Base-by-base conservation (phyloP, 805 yeast species). In the Metschnikowia henanensis region DNA sequence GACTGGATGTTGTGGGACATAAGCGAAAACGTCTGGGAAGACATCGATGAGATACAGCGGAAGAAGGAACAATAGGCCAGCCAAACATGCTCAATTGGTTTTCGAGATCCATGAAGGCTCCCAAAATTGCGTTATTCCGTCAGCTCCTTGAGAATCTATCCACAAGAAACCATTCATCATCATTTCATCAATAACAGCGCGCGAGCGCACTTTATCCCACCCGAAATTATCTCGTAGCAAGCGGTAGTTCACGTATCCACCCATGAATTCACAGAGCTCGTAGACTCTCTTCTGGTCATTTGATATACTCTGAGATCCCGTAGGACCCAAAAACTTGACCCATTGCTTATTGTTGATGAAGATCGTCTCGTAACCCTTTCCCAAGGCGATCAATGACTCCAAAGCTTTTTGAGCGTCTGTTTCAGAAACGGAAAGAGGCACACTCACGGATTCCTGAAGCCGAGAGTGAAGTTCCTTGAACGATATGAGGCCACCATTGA, bases 401-500 rank as follows among this genome's bases (percentile, higher is more conserved):
- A 89, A 69, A 0, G 91, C 74, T 17, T 71, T 68, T 33, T 72
- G 70, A 2, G 89, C 64, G 53, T 89, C 96, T 1, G 60, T 62
- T 28, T 72, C 76, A 0, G 61, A 61, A 3, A 68, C 52, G 17
- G 67, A 57, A 19, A 65, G 50, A 46, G 59, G 62, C 17, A 65
- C 60, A 40, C 60, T 56, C 43, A 65, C 52, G 20, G 65, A 55
- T 6, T 60, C 59, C 25, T 61, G 54, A 6, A 71, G 49, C 20
- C 65, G 53, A 20, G 64, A 60, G 9, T 48, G 46, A 13, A 70
- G 55, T 46, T 70, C 75, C 30, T 77, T 70, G 20, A 87, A 68
- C 0, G 87, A 70, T 18, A 90, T 76, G 12, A 89, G 68, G 0
- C 97, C 97, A 13, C 97, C 97, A 58, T 88, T 91, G 47, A 82